Conservation (phyloP, 805 yeast species). For the Cyberlindnera petersonii region DNA sequence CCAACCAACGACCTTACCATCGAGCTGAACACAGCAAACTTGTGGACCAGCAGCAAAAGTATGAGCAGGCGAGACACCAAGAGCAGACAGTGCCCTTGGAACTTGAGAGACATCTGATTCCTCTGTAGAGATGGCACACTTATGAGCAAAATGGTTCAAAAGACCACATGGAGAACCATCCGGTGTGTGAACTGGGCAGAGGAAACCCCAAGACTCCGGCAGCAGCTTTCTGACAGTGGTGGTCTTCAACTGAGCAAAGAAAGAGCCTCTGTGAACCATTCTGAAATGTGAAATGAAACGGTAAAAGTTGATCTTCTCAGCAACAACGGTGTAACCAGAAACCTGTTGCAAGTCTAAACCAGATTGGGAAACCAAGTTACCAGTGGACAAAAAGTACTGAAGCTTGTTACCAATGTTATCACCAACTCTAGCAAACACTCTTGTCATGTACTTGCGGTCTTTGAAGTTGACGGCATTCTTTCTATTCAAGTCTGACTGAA, state of each 20-base stretch:
- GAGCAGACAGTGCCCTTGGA: conserved; percentile 56
- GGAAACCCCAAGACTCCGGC: conserved; percentile 98
- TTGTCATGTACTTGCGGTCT: conserved; percentile 76
- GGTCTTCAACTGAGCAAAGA: conserved; percentile 96
- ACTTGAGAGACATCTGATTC: conserved; percentile 71
- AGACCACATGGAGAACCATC: conserved; percentile 99
- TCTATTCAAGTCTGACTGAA: conserved; percentile 76
- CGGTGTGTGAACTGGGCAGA: conserved; percentile 98
- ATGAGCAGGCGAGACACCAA: conserved; percentile 82
- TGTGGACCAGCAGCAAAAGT: conserved; percentile 84
- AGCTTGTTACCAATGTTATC: conserved; percentile 94
- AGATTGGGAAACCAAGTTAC: conserved; percentile 94
- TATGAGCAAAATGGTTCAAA: conserved; percentile 93
- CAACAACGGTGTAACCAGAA: conserved; percentile 96
- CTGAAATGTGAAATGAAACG: conserved; percentile 97
- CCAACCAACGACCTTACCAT: conserved; percentile 93
- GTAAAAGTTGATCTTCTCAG: conserved; percentile 95
- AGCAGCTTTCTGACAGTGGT: conserved; percentile 93
- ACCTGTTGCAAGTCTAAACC: conserved; percentile 98
- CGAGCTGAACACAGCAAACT: conserved; percentile 86
- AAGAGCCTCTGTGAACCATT: conserved; percentile 99
- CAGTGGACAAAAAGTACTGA: conserved; percentile 93
- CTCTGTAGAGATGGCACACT: conserved; percentile 79
- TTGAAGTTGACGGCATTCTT: conserved; percentile 77
- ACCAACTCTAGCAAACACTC: conserved; percentile 74